A percentile compares a stretch with the other conserved stretches of the same genome.
Evolutionary conservation across 352 stramenopile genomes (phyloP).

Genomic region (Phytophthora vignae): DNA sequence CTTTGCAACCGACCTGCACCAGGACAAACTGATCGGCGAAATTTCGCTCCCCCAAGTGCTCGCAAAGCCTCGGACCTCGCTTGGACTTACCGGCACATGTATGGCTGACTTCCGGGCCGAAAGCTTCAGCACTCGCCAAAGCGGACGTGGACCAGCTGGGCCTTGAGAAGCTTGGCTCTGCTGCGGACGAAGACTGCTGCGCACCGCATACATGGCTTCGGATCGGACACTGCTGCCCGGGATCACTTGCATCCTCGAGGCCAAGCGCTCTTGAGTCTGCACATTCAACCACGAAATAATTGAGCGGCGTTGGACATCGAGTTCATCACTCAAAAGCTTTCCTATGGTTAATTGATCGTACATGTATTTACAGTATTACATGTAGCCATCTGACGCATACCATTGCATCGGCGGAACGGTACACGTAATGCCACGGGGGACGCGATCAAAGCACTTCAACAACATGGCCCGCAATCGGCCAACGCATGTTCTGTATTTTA

Average conservation of each 20-base stretch:
- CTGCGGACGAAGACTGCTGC: constrained; percentile 21
- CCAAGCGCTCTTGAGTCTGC: background rate
- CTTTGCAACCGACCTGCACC: constrained; percentile 2
- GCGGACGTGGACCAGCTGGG: constrained; percentile 15
- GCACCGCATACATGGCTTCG: constrained; percentile 26
- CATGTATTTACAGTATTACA: too few relatives aligned
- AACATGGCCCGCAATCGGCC: constrained; percentile 6
- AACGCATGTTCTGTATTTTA: constrained; percentile 3
- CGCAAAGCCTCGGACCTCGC: constrained; percentile 6
- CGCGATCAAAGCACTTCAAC: constrained; percentile 4
- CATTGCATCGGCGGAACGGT: background rate
- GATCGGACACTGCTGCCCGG: constrained; percentile 13
- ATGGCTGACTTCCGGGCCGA: background rate
- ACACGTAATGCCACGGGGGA: background rate
- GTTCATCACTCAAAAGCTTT: background rate
- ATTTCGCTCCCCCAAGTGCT: background rate
- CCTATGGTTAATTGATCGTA: too few relatives aligned
- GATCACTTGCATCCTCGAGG: background rate
- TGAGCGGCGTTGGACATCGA: background rate
- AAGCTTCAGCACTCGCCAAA: background rate
- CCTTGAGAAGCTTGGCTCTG: constrained; percentile 26
- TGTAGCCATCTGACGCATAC: background rate
- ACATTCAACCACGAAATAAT: constrained; percentile 30
- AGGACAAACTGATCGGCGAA: constrained; percentile 22
- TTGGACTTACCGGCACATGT: too few relatives aligned